phyloP scores from a whole-genome alignment of 108 stramenopile genomes.

The Discostella pseudostelligera region DNA sequence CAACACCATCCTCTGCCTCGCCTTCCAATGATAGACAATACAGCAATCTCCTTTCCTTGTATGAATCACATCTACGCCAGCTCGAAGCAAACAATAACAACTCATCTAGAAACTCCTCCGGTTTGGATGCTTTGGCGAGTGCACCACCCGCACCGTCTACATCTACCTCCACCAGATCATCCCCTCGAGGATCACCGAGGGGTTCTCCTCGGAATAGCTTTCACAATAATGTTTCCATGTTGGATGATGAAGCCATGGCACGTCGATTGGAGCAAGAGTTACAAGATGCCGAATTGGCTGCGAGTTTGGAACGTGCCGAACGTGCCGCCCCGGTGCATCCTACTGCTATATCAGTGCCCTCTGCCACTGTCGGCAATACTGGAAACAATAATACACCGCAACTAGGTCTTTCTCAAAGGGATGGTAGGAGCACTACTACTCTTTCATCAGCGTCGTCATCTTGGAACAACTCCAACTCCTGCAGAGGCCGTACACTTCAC shows the following conservation, averaged over 20 bases:
- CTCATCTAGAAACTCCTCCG: too few relatives aligned
- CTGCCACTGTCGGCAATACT: neutral
- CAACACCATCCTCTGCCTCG: too few relatives aligned
- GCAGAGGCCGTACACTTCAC: conserved; percentile 19
- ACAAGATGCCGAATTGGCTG: conserved; percentile 52
- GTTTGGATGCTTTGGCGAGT: too few relatives aligned
- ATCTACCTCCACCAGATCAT: neutral
- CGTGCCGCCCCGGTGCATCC: neutral
- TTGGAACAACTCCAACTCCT: conserved; percentile 3
- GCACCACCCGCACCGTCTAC: neutral
- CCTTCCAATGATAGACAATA: neutral
- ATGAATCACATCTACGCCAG: neutral
- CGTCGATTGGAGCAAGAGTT: conserved; percentile 55
- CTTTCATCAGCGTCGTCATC: neutral
- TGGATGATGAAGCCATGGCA: conserved; percentile 38
- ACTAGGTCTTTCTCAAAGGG: neutral
- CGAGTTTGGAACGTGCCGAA: conserved; percentile 15
- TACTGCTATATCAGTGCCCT: too few relatives aligned
- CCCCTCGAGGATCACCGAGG: conserved; percentile 2
- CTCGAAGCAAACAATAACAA: neutral
- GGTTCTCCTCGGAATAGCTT: conserved; percentile 1
- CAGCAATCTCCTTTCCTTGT: neutral
- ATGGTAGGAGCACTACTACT: too few relatives aligned
- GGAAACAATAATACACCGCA: conserved; percentile 20
- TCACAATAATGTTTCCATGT: conserved; percentile 12